These are phyloP conservation scores for Fusarium marasasianum DNA, from an alignment of 2,329 filamentous ascomycete species.

Conservation along the genomic window DNA sequence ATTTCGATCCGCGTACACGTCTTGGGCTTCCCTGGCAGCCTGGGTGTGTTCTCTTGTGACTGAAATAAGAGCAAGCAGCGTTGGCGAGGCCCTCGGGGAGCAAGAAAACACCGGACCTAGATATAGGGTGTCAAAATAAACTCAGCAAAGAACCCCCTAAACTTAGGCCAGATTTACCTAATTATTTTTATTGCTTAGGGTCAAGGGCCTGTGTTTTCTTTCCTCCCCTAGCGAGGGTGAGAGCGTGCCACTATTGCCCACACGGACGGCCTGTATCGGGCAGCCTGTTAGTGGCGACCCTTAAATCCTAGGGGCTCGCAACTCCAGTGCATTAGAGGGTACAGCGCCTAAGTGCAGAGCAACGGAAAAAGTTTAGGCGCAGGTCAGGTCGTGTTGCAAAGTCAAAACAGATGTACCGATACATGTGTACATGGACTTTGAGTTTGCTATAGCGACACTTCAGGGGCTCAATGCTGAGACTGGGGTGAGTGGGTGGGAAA, in stretches of 20 bases:
- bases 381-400: conserved; percentile 8
- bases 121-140: no score
- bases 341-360: background rate
- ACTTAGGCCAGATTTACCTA: no score
- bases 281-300: conserved; percentile 35
- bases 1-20: background rate
- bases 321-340: background rate
- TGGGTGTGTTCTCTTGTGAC: background rate
- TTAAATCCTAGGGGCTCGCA: conserved; percentile 12
- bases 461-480: conserved; percentile 50
- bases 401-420: conserved; percentile 3
- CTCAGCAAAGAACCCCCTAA: no score
- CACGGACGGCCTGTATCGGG: conserved; percentile 5
- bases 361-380: background rate
- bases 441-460: conserved; percentile 51
- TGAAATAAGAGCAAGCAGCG: background rate
- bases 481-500: conserved; percentile 45
- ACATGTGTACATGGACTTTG: conserved; percentile 36
- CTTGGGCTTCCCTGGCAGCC: background rate
- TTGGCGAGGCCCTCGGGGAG: background rate
- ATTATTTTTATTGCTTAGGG: no score
- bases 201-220: no score
- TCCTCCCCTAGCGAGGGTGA: background rate
- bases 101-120: no score
- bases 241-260: background rate